Evolutionary conservation across 1,139 yeast species (phyloP).

Genomic region (Blastobotrys malaysiensis): DNA sequence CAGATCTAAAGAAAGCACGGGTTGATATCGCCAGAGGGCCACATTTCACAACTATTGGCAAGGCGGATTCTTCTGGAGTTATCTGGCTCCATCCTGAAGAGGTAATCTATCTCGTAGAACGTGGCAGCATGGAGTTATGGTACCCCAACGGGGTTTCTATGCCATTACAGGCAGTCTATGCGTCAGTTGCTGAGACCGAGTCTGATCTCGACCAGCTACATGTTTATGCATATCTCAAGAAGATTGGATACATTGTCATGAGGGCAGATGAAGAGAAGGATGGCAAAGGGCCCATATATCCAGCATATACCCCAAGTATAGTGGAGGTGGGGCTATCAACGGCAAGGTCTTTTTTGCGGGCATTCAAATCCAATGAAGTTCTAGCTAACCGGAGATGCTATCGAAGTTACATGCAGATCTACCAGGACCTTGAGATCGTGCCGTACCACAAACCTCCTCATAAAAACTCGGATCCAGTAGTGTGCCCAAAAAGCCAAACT

Average conservation of each 20-base stretch:
- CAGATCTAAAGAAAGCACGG: conserved; percentile 38
- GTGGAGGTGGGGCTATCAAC: background rate
- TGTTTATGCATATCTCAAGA: conserved; percentile 68
- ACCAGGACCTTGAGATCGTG: conserved; percentile 20
- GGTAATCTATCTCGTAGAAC: conserved; percentile 67
- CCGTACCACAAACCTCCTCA: conserved; percentile 22
- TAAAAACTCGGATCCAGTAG: conserved; percentile 3
- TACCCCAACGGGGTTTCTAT: conserved; percentile 41
- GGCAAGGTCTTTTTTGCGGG: background rate
- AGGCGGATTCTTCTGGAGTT: conserved; percentile 43
- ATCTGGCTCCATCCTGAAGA: conserved; percentile 61
- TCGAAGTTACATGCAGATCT: conserved; percentile 13
- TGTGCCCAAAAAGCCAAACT: background rate
- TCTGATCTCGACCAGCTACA: conserved; percentile 54
- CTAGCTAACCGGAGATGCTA: background rate
- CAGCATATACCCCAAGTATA: background rate
- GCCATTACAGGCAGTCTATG: conserved; percentile 62
- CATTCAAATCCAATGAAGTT: background rate
- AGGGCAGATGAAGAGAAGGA: conserved; percentile 26
- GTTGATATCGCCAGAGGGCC: conserved; percentile 65
- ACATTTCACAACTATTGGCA: conserved; percentile 70
- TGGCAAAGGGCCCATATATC: background rate
- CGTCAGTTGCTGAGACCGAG: conserved; percentile 42
- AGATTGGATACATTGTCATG: conserved; percentile 71
- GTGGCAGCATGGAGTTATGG: conserved; percentile 70